Evolutionary conservation across 2,329 filamentous ascomycete genomes (phyloP).

Genomic region (Calonectria leucothoes): DNA sequence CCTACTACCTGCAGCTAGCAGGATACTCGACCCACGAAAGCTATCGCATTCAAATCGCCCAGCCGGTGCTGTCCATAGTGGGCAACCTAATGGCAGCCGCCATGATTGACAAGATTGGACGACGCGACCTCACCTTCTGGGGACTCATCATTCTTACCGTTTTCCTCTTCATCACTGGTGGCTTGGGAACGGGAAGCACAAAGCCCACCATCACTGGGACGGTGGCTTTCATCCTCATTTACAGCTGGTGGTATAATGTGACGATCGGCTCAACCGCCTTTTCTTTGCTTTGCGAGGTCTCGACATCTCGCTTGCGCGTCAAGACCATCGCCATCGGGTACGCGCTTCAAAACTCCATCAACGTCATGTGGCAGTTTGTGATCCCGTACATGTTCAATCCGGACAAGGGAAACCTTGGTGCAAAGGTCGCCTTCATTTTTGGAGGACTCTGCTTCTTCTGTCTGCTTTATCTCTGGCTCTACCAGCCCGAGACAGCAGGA

Average conservation of each 20-base stretch:
- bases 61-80: not conserved
- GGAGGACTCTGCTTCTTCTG: slow-evolving; percentile 25
- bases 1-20: slow-evolving; percentile 23
- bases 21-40: not conserved
- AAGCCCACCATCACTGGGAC: slow-evolving; percentile 18
- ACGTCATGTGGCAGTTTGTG: slow-evolving; percentile 31
- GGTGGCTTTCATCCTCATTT: slow-evolving; percentile 21
- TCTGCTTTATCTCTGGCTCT: slow-evolving; percentile 26
- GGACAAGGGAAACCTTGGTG: slow-evolving; percentile 27
- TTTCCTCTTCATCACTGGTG: slow-evolving; percentile 24
- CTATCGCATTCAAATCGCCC: not conserved
- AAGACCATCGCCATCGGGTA: slow-evolving; percentile 32
- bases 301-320: slow-evolving; percentile 26
- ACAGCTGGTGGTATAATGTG: slow-evolving; percentile 29
- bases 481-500: slow-evolving; percentile 33
- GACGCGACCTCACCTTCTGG: slow-evolving; percentile 24
- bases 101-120: slow-evolving; percentile 22
- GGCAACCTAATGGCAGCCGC: slow-evolving; percentile 19
- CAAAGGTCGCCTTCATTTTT: slow-evolving; percentile 31
- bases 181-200: not conserved
- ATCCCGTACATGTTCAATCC: slow-evolving; percentile 32
- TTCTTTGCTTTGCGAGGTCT: slow-evolving; percentile 24
- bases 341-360: slow-evolving; percentile 23
- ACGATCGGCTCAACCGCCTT: slow-evolving; percentile 24
- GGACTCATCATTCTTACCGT: slow-evolving; percentile 22